A percentile compares a stretch with the other conserved stretches of the same genome.
Evolutionary conservation across 441 rosid species (phyloP).

Genomic region (Populus hybrid): DNA sequence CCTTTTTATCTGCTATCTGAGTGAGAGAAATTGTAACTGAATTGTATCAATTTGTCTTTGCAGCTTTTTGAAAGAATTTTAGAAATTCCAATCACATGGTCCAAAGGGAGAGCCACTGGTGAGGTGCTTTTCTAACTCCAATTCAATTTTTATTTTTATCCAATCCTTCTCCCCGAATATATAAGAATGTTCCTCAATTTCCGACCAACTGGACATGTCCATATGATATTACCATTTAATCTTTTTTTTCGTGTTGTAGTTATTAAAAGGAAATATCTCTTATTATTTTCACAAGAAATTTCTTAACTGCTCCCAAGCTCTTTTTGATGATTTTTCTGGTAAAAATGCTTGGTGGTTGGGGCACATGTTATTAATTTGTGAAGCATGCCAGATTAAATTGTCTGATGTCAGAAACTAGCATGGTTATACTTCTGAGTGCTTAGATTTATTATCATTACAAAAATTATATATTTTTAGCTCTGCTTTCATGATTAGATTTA

Average conservation of each 20-base stretch:
- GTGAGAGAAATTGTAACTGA: conserved; percentile 20
- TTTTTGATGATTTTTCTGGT: neutral
- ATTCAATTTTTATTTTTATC: conserved; percentile 16
- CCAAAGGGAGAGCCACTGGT: conserved; percentile 97
- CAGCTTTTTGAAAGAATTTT: conserved; percentile 96
- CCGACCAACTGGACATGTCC: neutral
- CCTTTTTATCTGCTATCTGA: conserved; percentile 6
- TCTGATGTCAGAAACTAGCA: neutral
- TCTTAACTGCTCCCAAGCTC: neutral
- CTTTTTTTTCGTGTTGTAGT: conserved; percentile 3
- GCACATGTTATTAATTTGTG: neutral
- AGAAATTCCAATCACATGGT: conserved; percentile 89
- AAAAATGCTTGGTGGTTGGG: neutral
- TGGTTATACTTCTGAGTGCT: neutral
- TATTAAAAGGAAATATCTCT: neutral
- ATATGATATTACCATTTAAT: neutral
- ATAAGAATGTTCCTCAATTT: neutral
- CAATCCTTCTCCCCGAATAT: neutral
- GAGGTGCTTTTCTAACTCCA: conserved; percentile 95
- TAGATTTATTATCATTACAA: no score
- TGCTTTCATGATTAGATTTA: neutral
- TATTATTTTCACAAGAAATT: neutral
- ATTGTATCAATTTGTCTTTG: conserved; percentile 26
- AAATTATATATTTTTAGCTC: no score
- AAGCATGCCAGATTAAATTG: neutral